Conservation (phyloP, 768 basidiomycete genomes). For the Tylopilus intermedius region DNA sequence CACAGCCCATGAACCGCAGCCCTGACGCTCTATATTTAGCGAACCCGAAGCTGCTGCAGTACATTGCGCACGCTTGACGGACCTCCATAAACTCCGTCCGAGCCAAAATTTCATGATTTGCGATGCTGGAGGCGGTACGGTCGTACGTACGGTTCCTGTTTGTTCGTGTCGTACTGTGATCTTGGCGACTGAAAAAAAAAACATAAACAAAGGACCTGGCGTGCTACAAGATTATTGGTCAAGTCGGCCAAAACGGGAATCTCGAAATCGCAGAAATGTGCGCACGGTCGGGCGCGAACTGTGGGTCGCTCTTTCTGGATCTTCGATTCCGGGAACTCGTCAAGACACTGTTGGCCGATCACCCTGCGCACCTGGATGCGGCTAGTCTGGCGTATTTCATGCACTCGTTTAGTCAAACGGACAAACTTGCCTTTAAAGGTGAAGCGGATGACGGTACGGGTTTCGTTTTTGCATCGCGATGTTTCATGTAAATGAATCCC, state of each 20-base stretch:
- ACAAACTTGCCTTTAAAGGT: conserved; percentile 75
- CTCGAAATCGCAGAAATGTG: conserved; percentile 93
- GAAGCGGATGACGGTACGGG: conserved; percentile 64
- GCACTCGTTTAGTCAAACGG: conserved; percentile 85
- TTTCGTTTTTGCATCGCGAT: conserved; percentile 12
- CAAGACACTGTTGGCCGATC: conserved; percentile 69
- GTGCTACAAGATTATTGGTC: conserved; percentile 75
- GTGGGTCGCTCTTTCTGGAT: conserved; percentile 84
- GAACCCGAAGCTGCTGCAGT: conserved; percentile 87
- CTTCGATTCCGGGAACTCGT: conserved; percentile 81
- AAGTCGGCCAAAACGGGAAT: conserved; percentile 66
- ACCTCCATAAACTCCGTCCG: conserved; percentile 71
- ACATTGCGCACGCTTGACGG: conserved; percentile 78
- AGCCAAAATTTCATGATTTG: conserved; percentile 90
- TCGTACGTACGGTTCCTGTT: conserved; percentile 37
- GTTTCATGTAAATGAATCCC: conserved; percentile 8
- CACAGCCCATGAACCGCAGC: background rate
- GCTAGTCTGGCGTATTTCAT: conserved; percentile 83
- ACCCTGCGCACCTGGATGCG: conserved; percentile 78
- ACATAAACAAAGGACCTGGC: conserved; percentile 35
- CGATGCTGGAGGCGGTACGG: conserved; percentile 84
- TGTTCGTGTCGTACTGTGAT: background rate
- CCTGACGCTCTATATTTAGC: conserved; percentile 28
- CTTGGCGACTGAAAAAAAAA: background rate
- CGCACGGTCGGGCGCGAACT: conserved; percentile 81